phyloP scores from a whole-genome alignment of 352 stramenopile genomes.

The Phytophthora ramorum region DNA sequence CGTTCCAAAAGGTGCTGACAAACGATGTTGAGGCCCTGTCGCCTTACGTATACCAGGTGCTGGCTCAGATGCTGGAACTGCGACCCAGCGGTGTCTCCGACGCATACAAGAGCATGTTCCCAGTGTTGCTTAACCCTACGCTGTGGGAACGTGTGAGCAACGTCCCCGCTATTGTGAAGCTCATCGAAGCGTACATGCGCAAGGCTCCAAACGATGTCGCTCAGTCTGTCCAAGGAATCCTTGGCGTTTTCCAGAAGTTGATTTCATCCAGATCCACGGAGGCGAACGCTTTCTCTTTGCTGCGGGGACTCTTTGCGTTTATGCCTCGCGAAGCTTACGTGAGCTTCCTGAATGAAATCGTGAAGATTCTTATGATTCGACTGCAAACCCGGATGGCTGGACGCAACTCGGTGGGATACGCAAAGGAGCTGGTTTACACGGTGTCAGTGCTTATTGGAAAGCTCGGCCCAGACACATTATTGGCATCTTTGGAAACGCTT shows the following conservation, averaged over 20 bases:
- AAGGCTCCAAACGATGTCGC: constrained; percentile 93
- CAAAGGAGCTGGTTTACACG: constrained; percentile 92
- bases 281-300: constrained; percentile 93
- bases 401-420: constrained; percentile 83
- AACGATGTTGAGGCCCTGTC: constrained; percentile 95
- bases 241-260: constrained; percentile 99
- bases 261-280: constrained; percentile 95
- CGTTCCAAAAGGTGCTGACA: constrained; percentile 97
- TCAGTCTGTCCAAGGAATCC: constrained; percentile 80
- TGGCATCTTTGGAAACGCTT: constrained; percentile 86
- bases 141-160: constrained; percentile 98
- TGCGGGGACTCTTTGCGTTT: constrained; percentile 91
- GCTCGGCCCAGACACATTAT: constrained; percentile 78
- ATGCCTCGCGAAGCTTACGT: constrained; percentile 82
- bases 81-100: constrained; percentile 85
- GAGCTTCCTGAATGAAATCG: constrained; percentile 90
- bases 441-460: constrained; percentile 91
- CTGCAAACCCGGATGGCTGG: constrained; percentile 92
- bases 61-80: constrained; percentile 98
- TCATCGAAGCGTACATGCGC: constrained; percentile 97
- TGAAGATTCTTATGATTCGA: constrained; percentile 96
- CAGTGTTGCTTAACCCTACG: constrained; percentile 92
- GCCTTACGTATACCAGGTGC: constrained; percentile 99
- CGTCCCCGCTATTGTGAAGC: constrained; percentile 95
- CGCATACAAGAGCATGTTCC: constrained; percentile 97